A percentile compares a stretch with the other conserved stretches of the same genome.
Evolutionary conservation across 2,329 filamentous ascomycete species (phyloP).

Genomic region (Chrysoporthe deuterocubensis): DNA sequence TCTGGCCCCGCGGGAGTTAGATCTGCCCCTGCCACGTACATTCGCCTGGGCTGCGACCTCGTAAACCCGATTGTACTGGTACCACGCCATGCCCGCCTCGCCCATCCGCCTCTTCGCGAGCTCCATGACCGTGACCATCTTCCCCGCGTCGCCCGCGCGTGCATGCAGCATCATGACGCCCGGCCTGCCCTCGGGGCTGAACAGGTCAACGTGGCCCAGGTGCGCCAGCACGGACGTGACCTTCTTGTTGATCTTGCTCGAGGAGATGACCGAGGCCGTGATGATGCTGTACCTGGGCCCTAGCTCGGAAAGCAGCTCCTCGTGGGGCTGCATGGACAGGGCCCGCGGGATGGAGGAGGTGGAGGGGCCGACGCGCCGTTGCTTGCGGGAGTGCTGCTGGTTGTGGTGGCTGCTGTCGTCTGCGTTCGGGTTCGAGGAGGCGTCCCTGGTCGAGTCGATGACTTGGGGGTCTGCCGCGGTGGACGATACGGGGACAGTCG

Average conservation of each 20-base stretch:
- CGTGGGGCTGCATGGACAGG: conserved; percentile 43
- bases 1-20: neutral
- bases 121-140: conserved; percentile 71
- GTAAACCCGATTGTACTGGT: conserved; percentile 62
- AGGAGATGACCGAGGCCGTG: conserved; percentile 60
- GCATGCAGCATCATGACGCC: conserved; percentile 55
- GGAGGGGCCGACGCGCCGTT: conserved; percentile 32
- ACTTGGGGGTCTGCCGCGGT: conserved; percentile 6
- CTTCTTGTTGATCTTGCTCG: conserved; percentile 62
- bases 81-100: conserved; percentile 52
- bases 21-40: neutral
- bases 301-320: conserved; percentile 49
- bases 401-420: neutral
- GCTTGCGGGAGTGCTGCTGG: conserved; percentile 27
- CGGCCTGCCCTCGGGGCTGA: conserved; percentile 33
- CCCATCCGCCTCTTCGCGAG: conserved; percentile 63
- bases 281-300: conserved; percentile 53
- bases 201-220: conserved; percentile 41
- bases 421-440: conserved; percentile 13
- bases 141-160: conserved; percentile 57
- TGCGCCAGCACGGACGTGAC: conserved; percentile 51
- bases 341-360: conserved; percentile 29
- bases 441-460: conserved; percentile 6
- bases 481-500: conserved; percentile 3
- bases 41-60: conserved; percentile 44